These are phyloP conservation scores for Dendrobium catenatum DNA, from an alignment of 106 monocot genomes.

Conservation along the genomic window DNA sequence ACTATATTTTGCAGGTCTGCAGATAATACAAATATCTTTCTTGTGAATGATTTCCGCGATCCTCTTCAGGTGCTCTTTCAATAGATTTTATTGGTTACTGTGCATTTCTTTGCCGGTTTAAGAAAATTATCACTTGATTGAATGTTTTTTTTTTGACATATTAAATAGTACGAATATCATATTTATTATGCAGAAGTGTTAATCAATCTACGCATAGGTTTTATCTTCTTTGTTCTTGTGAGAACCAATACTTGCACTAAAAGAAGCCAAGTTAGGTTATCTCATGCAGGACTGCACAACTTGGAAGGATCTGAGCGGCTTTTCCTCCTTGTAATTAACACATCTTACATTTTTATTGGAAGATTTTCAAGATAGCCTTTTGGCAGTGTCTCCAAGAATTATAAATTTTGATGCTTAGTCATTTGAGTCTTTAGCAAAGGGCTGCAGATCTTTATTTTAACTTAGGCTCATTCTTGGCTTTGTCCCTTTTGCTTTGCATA, in stretches of 20 bases:
- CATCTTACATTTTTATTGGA: neutral
- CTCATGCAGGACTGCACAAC: too few relatives aligned
- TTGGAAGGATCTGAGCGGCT: neutral
- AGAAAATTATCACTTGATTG: too few relatives aligned
- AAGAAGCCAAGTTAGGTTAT: too few relatives aligned
- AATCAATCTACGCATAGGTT: too few relatives aligned
- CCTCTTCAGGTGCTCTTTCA: conserved; percentile 69
- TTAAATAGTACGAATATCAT: too few relatives aligned
- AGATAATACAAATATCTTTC: conserved; percentile 94
- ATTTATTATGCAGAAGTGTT: too few relatives aligned
- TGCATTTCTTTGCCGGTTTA: neutral
- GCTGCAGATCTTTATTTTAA: neutral
- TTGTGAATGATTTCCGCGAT: conserved; percentile 87
- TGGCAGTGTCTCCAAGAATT: neutral
- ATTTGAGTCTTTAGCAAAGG: neutral
- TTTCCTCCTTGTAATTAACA: neutral
- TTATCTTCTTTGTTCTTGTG: too few relatives aligned
- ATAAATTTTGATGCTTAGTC: neutral
- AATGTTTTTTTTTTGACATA: too few relatives aligned
- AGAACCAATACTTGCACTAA: too few relatives aligned
- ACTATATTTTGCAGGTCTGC: conserved; percentile 48
- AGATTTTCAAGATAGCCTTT: too few relatives aligned
- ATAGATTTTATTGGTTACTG: neutral
- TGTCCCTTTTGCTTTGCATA: too few relatives aligned
- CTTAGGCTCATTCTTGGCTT: too few relatives aligned